phyloP scores from a whole-genome alignment of 345 rosid species.

The Nephelium lappaceum region DNA sequence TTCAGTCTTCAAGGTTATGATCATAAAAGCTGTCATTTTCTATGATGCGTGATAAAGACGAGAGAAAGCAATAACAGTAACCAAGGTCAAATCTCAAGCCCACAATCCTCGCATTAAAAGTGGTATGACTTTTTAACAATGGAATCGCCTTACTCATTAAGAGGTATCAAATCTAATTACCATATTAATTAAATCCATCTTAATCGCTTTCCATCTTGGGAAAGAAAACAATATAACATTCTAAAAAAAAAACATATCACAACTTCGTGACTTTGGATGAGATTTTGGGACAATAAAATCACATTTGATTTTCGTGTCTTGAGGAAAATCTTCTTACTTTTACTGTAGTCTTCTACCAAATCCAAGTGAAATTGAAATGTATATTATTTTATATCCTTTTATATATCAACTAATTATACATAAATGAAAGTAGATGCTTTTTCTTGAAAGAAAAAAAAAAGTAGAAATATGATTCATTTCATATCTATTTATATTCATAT shows the following conservation, averaged over 20 bases:
- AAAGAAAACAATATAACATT: conserved; percentile 17
- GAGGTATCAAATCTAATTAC: conserved; percentile 17
- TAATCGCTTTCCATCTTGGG: conserved; percentile 4
- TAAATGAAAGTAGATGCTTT: neutral
- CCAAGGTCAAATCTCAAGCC: conserved; percentile 6
- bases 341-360: neutral
- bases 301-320: neutral
- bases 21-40: neutral
- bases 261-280: conserved; percentile 6
- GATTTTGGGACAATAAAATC: neutral
- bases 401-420: neutral
- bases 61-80: conserved; percentile 6
- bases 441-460: no score
- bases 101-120: neutral
- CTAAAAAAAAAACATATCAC: neutral
- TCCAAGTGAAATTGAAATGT: neutral
- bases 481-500: no score
- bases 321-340: neutral
- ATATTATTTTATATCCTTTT: neutral
- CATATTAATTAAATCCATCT: conserved; percentile 21
- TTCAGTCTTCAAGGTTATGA: neutral
- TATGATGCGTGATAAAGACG: neutral
- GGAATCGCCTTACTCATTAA: neutral
- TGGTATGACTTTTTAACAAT: conserved; percentile 13
- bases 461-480: no score